A percentile compares a stretch with the other conserved stretches of the same genome.
These are phyloP conservation scores for Colletotrichum sp. DNA, from an alignment of 2,329 filamentous ascomycete species.

Conservation along the genomic window DNA sequence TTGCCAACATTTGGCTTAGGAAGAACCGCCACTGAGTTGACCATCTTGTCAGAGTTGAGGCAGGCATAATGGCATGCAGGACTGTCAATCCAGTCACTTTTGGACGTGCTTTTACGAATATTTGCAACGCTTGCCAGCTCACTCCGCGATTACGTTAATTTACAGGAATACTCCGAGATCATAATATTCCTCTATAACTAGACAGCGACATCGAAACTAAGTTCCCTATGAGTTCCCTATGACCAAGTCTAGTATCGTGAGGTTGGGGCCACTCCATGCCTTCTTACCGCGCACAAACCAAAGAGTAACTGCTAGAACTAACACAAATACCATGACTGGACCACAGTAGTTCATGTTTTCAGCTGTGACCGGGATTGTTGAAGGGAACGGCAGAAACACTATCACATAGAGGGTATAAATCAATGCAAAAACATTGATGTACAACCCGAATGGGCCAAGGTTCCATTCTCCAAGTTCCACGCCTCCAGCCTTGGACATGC, in stretches of 20 bases:
- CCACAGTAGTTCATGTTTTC: conserved; percentile 5
- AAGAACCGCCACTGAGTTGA: background rate
- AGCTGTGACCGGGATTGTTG: background rate
- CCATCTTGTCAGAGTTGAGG: background rate
- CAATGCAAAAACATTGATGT: background rate
- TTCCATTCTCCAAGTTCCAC: background rate
- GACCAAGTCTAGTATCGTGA: background rate
- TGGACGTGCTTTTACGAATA: fast-evolving
- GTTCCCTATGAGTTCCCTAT: background rate
- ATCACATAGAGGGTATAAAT: background rate
- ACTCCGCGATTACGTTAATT: fast-evolving
- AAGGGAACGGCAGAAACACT: background rate
- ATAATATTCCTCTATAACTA: background rate
- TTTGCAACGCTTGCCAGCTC: too few species aligned
- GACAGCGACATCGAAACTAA: background rate
- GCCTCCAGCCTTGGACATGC: background rate
- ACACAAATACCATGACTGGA: background rate
- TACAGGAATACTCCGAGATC: fast-evolving
- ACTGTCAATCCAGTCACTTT: background rate
- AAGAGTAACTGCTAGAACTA: background rate
- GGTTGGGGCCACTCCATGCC: background rate
- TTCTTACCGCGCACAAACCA: background rate
- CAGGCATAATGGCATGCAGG: background rate
- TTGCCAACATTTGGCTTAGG: background rate
- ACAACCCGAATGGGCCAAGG: background rate